Conservation (phyloP, 2,329 filamentous ascomycete genomes). For the Xylogone sp. region DNA sequence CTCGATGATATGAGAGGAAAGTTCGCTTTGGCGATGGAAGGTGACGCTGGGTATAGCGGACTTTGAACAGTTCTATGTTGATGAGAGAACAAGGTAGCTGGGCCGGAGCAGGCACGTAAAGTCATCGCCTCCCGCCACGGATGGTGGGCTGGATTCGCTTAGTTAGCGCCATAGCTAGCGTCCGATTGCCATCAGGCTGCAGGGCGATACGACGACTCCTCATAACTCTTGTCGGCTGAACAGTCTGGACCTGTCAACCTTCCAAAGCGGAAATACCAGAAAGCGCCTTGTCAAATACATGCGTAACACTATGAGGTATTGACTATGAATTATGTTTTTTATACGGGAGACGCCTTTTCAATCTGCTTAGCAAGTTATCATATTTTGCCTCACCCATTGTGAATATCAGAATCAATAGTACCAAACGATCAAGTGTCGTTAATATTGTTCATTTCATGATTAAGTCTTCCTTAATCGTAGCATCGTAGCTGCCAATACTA, state of each 20-base stretch:
- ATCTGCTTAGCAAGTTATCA: too few species aligned
- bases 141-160: neutral
- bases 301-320: too few species aligned
- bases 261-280: too few species aligned
- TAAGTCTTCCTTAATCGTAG: neutral
- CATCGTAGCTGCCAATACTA: constrained; percentile 12
- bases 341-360: too few species aligned
- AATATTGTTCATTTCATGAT: neutral
- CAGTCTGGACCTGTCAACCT: too few species aligned
- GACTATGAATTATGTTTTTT: too few species aligned
- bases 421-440: too few species aligned
- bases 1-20: neutral
- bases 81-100: neutral
- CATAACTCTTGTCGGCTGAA: neutral
- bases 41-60: neutral
- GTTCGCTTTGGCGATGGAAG: neutral
- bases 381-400: too few species aligned
- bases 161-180: neutral
- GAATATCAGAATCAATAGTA: too few species aligned
- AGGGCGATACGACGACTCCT: neutral
- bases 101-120: neutral
- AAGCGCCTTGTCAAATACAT: too few species aligned
- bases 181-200: neutral
- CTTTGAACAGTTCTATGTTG: neutral
- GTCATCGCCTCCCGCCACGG: neutral